Evolutionary conservation across 1,284 basidiomycete genomes (phyloP), one percentile per base, ranked within the genome.

Genomic region (Rhizopogon parksii): DNA sequence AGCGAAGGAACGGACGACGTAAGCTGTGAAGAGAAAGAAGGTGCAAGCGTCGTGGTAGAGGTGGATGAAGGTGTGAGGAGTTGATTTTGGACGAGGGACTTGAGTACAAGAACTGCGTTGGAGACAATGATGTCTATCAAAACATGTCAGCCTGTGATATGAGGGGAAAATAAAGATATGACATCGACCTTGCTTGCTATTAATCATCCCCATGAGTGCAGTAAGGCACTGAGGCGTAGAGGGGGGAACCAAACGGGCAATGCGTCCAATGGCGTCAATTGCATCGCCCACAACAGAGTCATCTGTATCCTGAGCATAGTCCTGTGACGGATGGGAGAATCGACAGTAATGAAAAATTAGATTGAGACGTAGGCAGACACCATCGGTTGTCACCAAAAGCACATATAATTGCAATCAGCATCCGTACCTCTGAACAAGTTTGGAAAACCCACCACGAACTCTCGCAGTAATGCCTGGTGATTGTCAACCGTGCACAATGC

Each of bases 101-200:
- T 93, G 40, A 95, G 76, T 6, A 92, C 90, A 39, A 93, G 71
- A 36, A 95, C 85, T 0, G 91, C 83, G 51, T 79, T 84, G 53
- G 83, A 82, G 39, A 92, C 85, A 17, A 90, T 78, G 2, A 75
- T 67, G 59, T 86, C 88, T 91, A 57, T 27, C 6, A 34, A n/a
- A 15, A 25, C 25, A 39, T 24, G 11, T 24, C 34, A 46, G 39
- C 39, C 11, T 43, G 39, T 43, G 48, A 27, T 50, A 37, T 27
- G 39, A 50, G 32, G 27, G 21, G 12, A 6, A 34, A 11, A 50
- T 50, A 2, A 8, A 19, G 35, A 38, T 37, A 12, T 34, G 38
- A 11, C n/a, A 54, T 76, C 59, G 60, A 79, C 91, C 89, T 59
- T 88, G 74, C 36, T 74, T 76, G 50, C 85, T 84, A 57, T 82